A percentile compares a stretch with the other conserved stretches of the same genome.
phyloP scores from a whole-genome alignment of 495 filamentous ascomycete genomes.

The Pyronema domesticum region DNA sequence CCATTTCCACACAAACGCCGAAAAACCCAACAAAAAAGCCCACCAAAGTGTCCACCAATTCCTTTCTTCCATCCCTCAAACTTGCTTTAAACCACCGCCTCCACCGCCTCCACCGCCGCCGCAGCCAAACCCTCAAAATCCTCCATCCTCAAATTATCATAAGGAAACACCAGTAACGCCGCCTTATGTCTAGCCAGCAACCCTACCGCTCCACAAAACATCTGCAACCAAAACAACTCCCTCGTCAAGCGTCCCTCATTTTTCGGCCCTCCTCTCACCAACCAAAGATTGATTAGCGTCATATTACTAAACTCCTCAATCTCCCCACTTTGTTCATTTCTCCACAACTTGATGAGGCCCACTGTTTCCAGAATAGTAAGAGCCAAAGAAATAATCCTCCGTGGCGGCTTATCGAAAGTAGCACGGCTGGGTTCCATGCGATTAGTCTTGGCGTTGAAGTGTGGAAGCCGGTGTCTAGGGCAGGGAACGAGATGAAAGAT shows the following conservation, averaged over 20 bases:
- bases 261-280: constrained; percentile 88
- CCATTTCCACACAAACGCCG: too few species aligned
- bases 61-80: too few species aligned
- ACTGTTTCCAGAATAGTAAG: constrained; percentile 48
- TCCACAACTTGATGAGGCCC: constrained; percentile 39
- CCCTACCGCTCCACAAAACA: constrained; percentile 53
- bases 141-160: constrained; percentile 46
- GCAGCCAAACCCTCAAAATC: constrained; percentile 1
- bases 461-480: constrained; percentile 75
- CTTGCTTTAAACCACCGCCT: background rate
- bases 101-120: background rate
- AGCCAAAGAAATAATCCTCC: constrained; percentile 36
- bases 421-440: constrained; percentile 71
- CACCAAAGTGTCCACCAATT: too few species aligned
- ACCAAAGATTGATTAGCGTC: constrained; percentile 85
- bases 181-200: constrained; percentile 70
- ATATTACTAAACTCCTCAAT: constrained; percentile 77
- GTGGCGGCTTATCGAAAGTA: constrained; percentile 56
- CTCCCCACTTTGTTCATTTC: constrained; percentile 42
- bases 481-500: constrained; percentile 78
- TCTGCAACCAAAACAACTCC: constrained; percentile 60
- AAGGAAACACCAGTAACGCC: constrained; percentile 65
- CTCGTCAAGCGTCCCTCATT: constrained; percentile 65
- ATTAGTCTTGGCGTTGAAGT: constrained; percentile 67
- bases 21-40: too few species aligned